Conservation (phyloP, 495 filamentous ascomycete genomes). For the Penicillium cinerascens region DNA sequence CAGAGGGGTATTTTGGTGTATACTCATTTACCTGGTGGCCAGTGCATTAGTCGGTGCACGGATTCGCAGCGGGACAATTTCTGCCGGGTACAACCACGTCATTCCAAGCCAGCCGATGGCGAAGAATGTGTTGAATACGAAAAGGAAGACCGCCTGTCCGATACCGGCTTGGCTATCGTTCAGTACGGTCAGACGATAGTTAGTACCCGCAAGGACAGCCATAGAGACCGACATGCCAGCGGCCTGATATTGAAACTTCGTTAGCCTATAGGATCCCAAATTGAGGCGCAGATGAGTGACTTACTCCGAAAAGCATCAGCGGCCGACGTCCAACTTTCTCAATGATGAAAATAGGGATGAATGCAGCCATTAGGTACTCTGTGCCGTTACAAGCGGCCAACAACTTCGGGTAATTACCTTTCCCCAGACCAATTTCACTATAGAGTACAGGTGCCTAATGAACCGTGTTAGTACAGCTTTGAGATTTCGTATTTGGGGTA, state of each 20-base stretch:
- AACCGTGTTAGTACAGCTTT: conserved; percentile 38
- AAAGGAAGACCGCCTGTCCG: conserved; percentile 44
- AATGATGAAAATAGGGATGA: conserved; percentile 62
- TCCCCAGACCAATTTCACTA: conserved; percentile 44
- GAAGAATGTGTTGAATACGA: conserved; percentile 69
- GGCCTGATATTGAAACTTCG: conserved; percentile 4
- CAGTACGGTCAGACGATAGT: conserved; percentile 33
- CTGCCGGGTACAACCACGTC: conserved; percentile 67
- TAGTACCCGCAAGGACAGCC: conserved; percentile 50
- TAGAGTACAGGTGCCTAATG: conserved; percentile 29
- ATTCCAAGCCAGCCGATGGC: conserved; percentile 69
- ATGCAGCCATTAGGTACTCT: conserved; percentile 66
- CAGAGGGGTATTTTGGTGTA: no score
- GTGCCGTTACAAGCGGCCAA: conserved; percentile 59
- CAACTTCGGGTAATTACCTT: conserved; percentile 27
- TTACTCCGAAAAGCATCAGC: conserved; percentile 63
- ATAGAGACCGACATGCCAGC: conserved; percentile 61
- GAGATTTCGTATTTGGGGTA: conserved; percentile 18
- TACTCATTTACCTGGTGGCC: no score
- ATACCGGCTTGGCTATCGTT: conserved; percentile 38
- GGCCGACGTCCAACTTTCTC: conserved; percentile 60
- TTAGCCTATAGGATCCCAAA: no score
- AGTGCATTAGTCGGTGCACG: conserved; percentile 24
- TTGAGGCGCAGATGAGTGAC: not conserved
- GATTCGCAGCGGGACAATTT: conserved; percentile 46